Evolutionary conservation across 2,329 filamentous ascomycete species (phyloP), one percentile per base, ranked within the genome.

Genomic region (Arthrobotrys pseudoclavata): DNA sequence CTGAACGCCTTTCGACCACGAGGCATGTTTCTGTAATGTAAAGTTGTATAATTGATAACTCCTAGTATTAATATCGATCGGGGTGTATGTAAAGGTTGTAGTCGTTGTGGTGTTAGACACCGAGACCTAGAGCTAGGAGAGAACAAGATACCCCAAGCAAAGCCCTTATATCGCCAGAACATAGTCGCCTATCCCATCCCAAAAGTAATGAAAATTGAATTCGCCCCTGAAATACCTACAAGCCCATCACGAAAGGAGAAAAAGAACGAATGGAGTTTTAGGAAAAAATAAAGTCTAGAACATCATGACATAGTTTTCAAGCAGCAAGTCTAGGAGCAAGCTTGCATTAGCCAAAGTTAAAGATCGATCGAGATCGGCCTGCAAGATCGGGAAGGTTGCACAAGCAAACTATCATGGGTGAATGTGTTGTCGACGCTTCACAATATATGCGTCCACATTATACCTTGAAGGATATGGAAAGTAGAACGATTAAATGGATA

Each of bases 351-450:
- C 10, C 29, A 1, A 5, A 34, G 64, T 60, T 57, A 29, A 7
- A 47, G 71, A 76, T 76, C 71, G 71, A 77, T 55, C 47, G 63
- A 26, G 61, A 63, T 62, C 61, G 45, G 52, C 0, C 15, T 3
- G 48, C 34, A 18, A 22, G 66, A 69, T 76, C 57, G 50, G 57
- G 67, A 66, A 77, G 50, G 71, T 76, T 34, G 42, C 71, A 69
- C 71, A 76, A 68, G 60, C 62, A 68, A 74, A 74, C 62, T 13
- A 5, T 4, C 13, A 20, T 4, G 13, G 2, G 7, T 3, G 10
- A 34, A 45, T 47, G 50, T 57, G 64, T 69, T 57, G 64, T 31
- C 10, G 60, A 63, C 15, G 31, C 13, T 15, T 10, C 7, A 1
- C 7, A 13, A 3, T 12, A 10, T 3, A 37, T 2, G 10, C 34